Evolutionary conservation across 192 early-diverging fungal genomes (phyloP).

Genomic region (Umbelopsis vinacea): DNA sequence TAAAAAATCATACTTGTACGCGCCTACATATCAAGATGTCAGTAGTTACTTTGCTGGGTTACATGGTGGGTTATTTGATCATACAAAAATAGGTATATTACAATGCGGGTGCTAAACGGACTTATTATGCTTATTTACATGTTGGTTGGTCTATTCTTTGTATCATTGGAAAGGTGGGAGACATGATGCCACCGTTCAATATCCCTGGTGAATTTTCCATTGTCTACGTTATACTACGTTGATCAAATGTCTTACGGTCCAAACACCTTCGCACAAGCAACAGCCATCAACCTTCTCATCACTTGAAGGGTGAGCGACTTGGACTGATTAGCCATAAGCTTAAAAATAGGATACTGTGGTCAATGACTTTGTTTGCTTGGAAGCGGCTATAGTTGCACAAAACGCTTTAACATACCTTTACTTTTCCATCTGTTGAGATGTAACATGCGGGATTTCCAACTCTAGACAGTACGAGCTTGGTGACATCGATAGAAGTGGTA

Average conservation of each 20-base stretch:
- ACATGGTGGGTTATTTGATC: too few species aligned
- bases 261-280: constrained; percentile 8
- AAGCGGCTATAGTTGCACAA: neutral
- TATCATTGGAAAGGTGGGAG: too few species aligned
- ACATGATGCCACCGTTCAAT: too few species aligned
- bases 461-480: neutral
- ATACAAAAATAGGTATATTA: too few species aligned
- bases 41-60: too few species aligned
- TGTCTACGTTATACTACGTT: neutral
- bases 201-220: neutral
- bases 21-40: too few species aligned
- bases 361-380: neutral
- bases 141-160: too few species aligned
- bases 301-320: constrained; percentile 15
- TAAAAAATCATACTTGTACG: too few species aligned
- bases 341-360: neutral
- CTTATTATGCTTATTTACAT: too few species aligned
- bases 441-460: constrained; percentile 9
- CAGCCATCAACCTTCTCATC: constrained; percentile 6
- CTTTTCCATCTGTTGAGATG: constrained; percentile 12
- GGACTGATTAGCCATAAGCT: constrained; percentile 15
- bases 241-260: neutral
- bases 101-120: too few species aligned
- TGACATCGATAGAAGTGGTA: constrained; percentile 10
- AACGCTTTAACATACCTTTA: neutral